phyloP scores from a whole-genome alignment of 768 basidiomycete genomes.

The Naganishia antarctica region DNA sequence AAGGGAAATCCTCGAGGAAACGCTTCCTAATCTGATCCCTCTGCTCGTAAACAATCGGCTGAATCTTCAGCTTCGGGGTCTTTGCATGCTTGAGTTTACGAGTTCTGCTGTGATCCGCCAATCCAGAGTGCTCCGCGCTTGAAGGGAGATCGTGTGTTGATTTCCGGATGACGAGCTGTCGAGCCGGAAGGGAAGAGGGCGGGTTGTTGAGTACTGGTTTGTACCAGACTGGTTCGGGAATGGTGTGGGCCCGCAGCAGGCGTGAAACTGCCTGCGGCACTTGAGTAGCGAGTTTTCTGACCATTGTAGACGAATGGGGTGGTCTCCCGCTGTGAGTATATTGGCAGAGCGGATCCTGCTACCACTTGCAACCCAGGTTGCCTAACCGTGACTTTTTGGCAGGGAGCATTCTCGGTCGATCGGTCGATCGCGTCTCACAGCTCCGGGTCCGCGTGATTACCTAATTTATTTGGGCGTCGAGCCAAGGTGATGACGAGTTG shows the following conservation, averaged over 20 bases:
- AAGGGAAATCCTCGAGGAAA: constrained; percentile 94
- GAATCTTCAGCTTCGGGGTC: constrained; percentile 50
- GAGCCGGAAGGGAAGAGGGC: constrained; percentile 78
- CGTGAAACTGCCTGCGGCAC: constrained; percentile 83
- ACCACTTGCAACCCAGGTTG: no score
- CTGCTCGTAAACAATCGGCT: constrained; percentile 66
- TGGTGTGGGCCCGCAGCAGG: constrained; percentile 63
- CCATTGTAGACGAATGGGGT: constrained; percentile 2
- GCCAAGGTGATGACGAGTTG: constrained; percentile 16
- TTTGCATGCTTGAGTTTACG: constrained; percentile 31
- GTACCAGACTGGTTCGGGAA: constrained; percentile 72
- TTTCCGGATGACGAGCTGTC: constrained; percentile 56
- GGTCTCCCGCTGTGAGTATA: no score
- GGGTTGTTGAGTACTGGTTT: constrained; percentile 78
- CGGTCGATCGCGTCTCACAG: background rate
- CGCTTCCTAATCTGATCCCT: constrained; percentile 81
- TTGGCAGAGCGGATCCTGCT: no score
- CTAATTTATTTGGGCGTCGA: background rate
- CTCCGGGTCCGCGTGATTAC: background rate
- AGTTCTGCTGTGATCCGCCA: constrained; percentile 36
- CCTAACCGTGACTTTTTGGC: constrained; percentile 21
- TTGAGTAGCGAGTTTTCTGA: constrained; percentile 63
- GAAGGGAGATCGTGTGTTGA: constrained; percentile 50
- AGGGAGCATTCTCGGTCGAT: background rate
- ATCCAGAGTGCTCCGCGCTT: constrained; percentile 20